Base-by-base conservation (phyloP, 805 yeast genomes). In the Hanseniaspora valbyensis region DNA sequence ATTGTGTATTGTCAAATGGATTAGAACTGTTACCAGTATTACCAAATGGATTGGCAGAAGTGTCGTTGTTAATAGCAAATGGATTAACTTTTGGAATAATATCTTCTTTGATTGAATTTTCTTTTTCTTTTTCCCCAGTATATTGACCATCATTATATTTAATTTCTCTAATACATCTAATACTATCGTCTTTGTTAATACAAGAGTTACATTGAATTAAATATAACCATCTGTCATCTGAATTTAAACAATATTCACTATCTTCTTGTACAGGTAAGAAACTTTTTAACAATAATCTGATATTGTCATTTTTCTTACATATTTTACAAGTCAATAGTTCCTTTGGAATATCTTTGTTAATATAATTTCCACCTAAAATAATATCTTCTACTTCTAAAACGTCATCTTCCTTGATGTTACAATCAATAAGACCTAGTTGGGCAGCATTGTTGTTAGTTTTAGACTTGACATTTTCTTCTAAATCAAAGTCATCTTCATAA, bases 191-290 rank as follows among this genome's bases (percentile, higher is more conserved):
- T 56, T 76, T 75, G 54, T 85, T 72, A 41, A 82, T 73, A 63
- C 98, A 92, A 40, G 76, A 74, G 16, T 68, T 60, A 65, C 98
- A 92, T 1, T 80, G 78, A 61, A 90, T 84, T 0, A 92, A 72
- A 59, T 90, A 92, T 16, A 92, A 65, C 2, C 78, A 79, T 53
- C 98, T 75, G 58, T 86, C 95, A 60, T 89, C 87, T 38, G 78
- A 69, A 10, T 80, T 71, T 32, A 74, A 74, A 9, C 62, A 54
- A 36, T 55, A 56, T 9, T 48, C 41, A 52, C 56, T 52, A 14
- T 61, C 65, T 16, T 49, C 53, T 30, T 80, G 85, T 38, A 89
- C 64, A 0, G 95, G 94, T 0, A 95, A 82, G 64, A 74, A 82
- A 1, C 90, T 82, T 62, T 92, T 97, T 1, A 81, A 65, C 28